Evolutionary conservation across 2,329 filamentous ascomycete species (phyloP), one percentile per base, ranked within the genome.

Genomic region (Diaporthe sp.): DNA sequence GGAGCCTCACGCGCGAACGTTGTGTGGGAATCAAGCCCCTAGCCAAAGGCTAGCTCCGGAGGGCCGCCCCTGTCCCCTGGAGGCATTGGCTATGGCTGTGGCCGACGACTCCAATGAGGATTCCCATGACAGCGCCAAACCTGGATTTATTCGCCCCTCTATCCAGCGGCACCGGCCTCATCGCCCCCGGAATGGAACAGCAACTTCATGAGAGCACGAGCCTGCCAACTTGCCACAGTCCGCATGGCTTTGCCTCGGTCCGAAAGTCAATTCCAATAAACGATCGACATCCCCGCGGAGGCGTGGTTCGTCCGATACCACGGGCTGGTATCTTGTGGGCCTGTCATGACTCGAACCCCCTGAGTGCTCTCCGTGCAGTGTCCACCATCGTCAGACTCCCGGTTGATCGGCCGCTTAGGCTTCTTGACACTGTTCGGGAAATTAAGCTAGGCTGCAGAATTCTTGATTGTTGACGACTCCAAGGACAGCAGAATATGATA

Each of bases 201-300:
- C 31, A 42, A 5, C 58, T 42, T 28, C 3, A 7, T 9, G 34
- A 42, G 28, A 39, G 57, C 57, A 60, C 57, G 10, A 39, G 57
- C 57, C 57, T n/a, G 49, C 17, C 17, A 20, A 2, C 20, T 9
- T 60, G 31, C 57, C 44, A 37, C 25, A 37, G 20, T 51, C 42
- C 44, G 20, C 42, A 49, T 67, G 42, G 42, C 31, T 55, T 28
- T 68, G 65, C 65, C 47, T 68, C 47, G 65, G 65, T 68, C 65
- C 65, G 65, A 68, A 68, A 68, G 65, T 68, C 65, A 53, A 68
- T 68, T 53, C 47, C 65, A 53, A 53, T 68, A 4, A 42, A 28
- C 42, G 65, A 68, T 68, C 65, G 8, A 25, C 47, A 28, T 12
- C 34, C 13, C 65, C 47, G 65, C 49, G 34, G 31, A 53, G 47